Base-by-base conservation (phyloP, 495 filamentous ascomycete genomes). In the Cairneyella variabilis region DNA sequence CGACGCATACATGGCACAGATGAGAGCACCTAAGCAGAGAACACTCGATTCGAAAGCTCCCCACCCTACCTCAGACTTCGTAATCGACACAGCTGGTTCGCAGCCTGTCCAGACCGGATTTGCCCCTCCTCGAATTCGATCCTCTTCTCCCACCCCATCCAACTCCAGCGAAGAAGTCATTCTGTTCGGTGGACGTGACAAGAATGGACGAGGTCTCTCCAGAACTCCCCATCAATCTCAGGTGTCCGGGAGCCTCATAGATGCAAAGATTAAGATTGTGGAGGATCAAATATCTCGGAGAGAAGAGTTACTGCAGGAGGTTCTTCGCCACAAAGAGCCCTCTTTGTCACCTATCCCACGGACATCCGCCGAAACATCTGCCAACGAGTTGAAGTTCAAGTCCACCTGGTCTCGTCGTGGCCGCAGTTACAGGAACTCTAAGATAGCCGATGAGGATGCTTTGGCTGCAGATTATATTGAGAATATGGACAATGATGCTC, bases 381-480 rank as follows among this genome's bases (percentile, higher is more conserved):
- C 57, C 27, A 28, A 22, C 16, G 32, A 41, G 25, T 28, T 25
- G 23, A 27, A 43, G 39, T 14, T 21, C 20, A 16, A 40, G 3
- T 17, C 26, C 3, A 18, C 51, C 10, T 46, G 25, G 18, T 0
- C 45, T 14, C 7, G 34, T n/a, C 42, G 37, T n/a, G 18, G 43
- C 17, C 1, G 12, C 32, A n/a, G n/a, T n/a, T 11, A 27, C 7
- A 30, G 14, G 21, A 25, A 32, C n/a, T 22, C 21, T 1, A 55
- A 37, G 27, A 20, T 54, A 18, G 66, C 71, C 7, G 69, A 74
- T 3, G 79, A 88, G 10, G 73, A 82, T 28, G 83, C 76, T 0
- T 71, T 83, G 3, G 41, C 88, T 18, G 79, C 78, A 2, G 90
- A 95, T 61, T 93, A 95, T 58, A 84, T 91, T 48, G 80, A 78